Conservation (phyloP, 2,329 filamentous ascomycete species). For the Botrytis fabae region DNA sequence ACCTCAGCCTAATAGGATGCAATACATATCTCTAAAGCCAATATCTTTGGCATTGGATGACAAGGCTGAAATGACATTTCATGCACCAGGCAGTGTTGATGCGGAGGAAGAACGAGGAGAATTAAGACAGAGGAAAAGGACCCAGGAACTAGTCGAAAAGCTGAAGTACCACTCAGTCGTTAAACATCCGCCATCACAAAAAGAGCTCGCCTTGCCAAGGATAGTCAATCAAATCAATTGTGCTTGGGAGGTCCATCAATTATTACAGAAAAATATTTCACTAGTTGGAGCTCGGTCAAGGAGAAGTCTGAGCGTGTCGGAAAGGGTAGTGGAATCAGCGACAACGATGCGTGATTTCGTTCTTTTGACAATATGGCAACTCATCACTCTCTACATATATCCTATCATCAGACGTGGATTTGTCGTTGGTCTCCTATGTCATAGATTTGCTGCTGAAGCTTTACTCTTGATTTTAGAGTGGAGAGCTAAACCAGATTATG, state of each 20-base stretch:
- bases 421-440: slow-evolving; percentile 74
- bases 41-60: slow-evolving; percentile 85
- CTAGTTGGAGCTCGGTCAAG: slow-evolving; percentile 79
- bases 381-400: slow-evolving; percentile 73
- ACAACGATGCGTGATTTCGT: slow-evolving; percentile 79
- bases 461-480: slow-evolving; percentile 81
- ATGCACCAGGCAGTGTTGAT: slow-evolving; percentile 59
- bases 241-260: slow-evolving; percentile 81
- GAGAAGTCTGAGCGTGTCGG: slow-evolving; percentile 86
- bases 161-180: slow-evolving; percentile 84
- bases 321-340: slow-evolving; percentile 91
- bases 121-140: slow-evolving; percentile 56
- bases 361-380: slow-evolving; percentile 65
- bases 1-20: slow-evolving; percentile 84
- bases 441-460: slow-evolving; percentile 78
- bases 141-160: slow-evolving; percentile 75
- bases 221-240: slow-evolving; percentile 96
- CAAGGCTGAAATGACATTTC: slow-evolving; percentile 51
- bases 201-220: slow-evolving; percentile 76
- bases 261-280: slow-evolving; percentile 88
- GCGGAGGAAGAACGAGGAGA: slow-evolving; percentile 70
- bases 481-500: slow-evolving; percentile 72
- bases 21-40: slow-evolving; percentile 89
- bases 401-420: slow-evolving; percentile 73
- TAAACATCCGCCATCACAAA: slow-evolving; percentile 72